Evolutionary conservation across 2,329 filamentous ascomycete genomes (phyloP).

Genomic region (Colletotrichum truncatum): DNA sequence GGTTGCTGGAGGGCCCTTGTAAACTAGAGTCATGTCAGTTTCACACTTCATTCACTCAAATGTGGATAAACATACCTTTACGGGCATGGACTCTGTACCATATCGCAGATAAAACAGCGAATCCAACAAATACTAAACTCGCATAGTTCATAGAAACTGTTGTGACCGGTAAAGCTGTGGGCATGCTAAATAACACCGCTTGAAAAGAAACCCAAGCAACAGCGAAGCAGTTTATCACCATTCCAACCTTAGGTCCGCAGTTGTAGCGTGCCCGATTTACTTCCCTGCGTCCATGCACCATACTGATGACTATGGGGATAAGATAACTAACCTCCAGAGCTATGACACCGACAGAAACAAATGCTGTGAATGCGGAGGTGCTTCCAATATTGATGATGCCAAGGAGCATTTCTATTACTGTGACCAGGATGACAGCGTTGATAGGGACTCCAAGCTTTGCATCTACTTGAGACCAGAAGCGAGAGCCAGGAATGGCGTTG

Average conservation of each 20-base stretch:
- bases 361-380: slow-evolving; percentile 74
- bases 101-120: slow-evolving; percentile 64
- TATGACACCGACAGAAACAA: slow-evolving; percentile 75
- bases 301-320: slow-evolving; percentile 70
- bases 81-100: slow-evolving; percentile 62
- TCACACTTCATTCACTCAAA: background rate
- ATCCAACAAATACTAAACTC: slow-evolving; percentile 75
- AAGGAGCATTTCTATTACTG: slow-evolving; percentile 69
- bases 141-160: slow-evolving; percentile 75
- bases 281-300: slow-evolving; percentile 68
- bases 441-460: slow-evolving; percentile 69
- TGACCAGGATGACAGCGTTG: slow-evolving; percentile 77
- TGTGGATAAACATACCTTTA: background rate
- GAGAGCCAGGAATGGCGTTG: slow-evolving; percentile 72
- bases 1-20: background rate
- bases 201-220: slow-evolving; percentile 73
- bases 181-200: slow-evolving; percentile 79
- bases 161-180: slow-evolving; percentile 67
- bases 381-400: slow-evolving; percentile 76
- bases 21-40: background rate
- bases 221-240: slow-evolving; percentile 69
- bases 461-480: slow-evolving; percentile 69
- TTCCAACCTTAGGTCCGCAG: slow-evolving; percentile 65
- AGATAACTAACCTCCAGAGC: slow-evolving; percentile 75
- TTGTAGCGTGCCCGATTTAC: slow-evolving; percentile 66